A percentile compares a stretch with the other conserved stretches of the same genome.
Evolutionary conservation across 495 filamentous ascomycete species (phyloP).

Genomic region (Penicillium atrosanguineum): DNA sequence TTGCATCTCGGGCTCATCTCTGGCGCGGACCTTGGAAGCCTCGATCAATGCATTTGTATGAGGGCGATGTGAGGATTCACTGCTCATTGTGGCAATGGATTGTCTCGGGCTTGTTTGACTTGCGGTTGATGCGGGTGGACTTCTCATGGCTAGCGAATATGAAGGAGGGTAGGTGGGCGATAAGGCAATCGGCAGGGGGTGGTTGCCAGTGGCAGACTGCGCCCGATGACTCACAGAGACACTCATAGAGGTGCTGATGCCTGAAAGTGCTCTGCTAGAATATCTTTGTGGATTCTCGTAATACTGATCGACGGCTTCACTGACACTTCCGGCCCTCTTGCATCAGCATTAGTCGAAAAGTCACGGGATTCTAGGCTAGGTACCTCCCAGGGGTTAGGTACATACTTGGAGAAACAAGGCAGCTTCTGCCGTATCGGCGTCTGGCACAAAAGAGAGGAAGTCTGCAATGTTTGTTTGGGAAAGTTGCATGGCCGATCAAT

Average conservation of each 20-base stretch:
- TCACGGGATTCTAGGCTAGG: neutral
- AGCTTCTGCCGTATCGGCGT: neutral
- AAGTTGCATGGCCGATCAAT: neutral
- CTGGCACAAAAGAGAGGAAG: neutral
- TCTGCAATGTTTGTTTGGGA: neutral
- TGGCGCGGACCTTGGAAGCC: slow-evolving; percentile 32
- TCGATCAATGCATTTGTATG: slow-evolving; percentile 36
- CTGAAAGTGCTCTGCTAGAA: neutral
- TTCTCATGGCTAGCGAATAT: neutral
- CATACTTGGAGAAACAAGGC: neutral
- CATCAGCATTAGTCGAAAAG: neutral
- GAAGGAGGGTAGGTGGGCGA: neutral
- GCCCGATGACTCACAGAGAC: neutral
- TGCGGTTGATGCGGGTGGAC: neutral
- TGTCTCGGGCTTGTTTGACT: neutral
- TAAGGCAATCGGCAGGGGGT: neutral
- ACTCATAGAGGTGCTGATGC: neutral
- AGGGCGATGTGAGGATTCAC: neutral
- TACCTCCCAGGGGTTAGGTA: neutral
- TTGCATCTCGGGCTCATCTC: slow-evolving; percentile 47
- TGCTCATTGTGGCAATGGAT: neutral
- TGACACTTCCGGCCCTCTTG: neutral
- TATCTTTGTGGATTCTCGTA: neutral
- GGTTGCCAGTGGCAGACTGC: neutral
- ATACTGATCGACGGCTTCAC: neutral